phyloP scores from a whole-genome alignment of 176 grass and related monocot genomes.

The Carex littledalei region DNA sequence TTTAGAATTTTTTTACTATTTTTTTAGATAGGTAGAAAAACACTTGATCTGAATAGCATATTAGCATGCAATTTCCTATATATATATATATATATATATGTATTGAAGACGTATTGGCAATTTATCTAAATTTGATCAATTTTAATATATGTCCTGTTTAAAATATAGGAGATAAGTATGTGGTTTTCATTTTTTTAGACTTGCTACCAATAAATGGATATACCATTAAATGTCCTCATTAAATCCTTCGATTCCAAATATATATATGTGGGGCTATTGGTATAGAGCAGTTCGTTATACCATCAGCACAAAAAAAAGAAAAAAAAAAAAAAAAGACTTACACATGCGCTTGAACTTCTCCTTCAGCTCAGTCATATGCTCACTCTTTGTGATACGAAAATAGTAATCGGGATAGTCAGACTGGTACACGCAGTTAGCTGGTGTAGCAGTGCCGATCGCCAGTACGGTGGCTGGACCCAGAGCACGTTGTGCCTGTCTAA shows the following conservation, averaged over 20 bases:
- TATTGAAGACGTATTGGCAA: background rate
- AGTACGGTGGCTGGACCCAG: constrained; percentile 19
- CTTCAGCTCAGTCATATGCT: constrained; percentile 22
- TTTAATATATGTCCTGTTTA: no score
- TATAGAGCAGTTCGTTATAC: no score
- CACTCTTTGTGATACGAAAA: constrained; percentile 28
- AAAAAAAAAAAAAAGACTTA: background rate
- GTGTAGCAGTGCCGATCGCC: constrained; percentile 26
- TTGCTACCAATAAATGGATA: background rate
- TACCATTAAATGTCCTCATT: background rate
- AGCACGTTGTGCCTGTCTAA: constrained; percentile 26
- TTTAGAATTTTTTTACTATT: no score
- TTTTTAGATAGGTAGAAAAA: no score
- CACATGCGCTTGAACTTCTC: constrained; percentile 35
- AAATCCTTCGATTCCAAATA: no score
- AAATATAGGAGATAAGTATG: no score
- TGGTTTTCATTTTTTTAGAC: no score
- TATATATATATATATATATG: no score
- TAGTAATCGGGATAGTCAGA: constrained; percentile 21
- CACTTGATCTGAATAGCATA: no score
- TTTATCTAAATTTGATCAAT: background rate
- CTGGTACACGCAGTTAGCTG: constrained; percentile 19
- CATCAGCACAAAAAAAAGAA: background rate
- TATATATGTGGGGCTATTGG: no score
- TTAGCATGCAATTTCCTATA: no score